Evolutionary conservation across 768 basidiomycete species (phyloP), one percentile per base, ranked within the genome.

Genomic region (Hydnomerulius pinastri): DNA sequence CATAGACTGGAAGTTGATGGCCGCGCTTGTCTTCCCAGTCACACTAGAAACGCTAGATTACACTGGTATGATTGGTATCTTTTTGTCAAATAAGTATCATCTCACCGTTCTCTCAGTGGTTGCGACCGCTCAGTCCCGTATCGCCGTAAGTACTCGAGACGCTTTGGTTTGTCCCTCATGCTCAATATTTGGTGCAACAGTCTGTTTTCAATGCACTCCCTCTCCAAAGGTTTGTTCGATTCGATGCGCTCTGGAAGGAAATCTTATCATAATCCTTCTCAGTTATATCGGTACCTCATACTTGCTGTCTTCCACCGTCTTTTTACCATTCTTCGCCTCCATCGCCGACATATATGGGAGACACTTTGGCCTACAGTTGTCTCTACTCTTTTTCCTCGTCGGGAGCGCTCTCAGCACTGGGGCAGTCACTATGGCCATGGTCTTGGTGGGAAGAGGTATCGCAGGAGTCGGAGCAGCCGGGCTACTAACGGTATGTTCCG

Each of bases 231-330:
- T 64, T 15, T 30, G 48, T 36, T 20, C 11, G 13, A 6, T 10
- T 38, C 21, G 18, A 17, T 21, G 32, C 11, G 3, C 7, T 2
- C 11, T 0, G 2, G 4, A 37, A 30, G 24, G 32, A 9, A 27
- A 30, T 15, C 23, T 46, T 30, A 32, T 20, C 17, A 23, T 23
- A 6, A 10, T 24, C 30, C 12, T 11, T 12, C 23, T 10, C 11
- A 74, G 79, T 47, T 79, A 74, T 50, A 73, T 81, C 17, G 78
- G 80, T 35, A 81, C 79, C 1, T 57, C 73, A 2, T 80, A 81
- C 48, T 62, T 80, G 20, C 66, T 81, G 13, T 72, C 80, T 0
- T 77, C 77, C 15, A 79, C 80, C 3, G 76, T 79, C 41, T 81
- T 80, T 60, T 64, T 81, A 8, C 79, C 79, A 5, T 56, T 81